Conservation (phyloP, 1,139 yeast species). For the Chernovozyma sophiae-reginae region DNA sequence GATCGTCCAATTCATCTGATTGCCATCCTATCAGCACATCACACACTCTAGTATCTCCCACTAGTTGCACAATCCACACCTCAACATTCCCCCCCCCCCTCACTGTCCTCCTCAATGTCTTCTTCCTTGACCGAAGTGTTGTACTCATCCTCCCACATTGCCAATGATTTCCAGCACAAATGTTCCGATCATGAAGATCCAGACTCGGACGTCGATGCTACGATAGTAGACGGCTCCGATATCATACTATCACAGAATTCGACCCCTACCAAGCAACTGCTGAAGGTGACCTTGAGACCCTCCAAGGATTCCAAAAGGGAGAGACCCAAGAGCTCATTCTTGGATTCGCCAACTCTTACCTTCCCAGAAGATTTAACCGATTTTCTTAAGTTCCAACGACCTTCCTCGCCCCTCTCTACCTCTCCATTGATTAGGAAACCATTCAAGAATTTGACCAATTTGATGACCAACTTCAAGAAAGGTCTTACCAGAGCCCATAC, state of each 20-base stretch:
- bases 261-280: background rate
- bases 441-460: conserved; percentile 12
- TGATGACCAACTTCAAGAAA: conserved; percentile 4
- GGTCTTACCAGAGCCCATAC: conserved; percentile 13
- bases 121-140: no score
- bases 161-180: no score
- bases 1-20: no score
- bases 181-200: background rate
- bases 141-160: no score
- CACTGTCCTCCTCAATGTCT: no score
- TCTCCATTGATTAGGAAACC: conserved; percentile 23
- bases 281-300: background rate
- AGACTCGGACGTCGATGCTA: background rate
- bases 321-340: conserved; percentile 4
- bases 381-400: conserved; percentile 4
- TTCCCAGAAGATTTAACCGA: conserved; percentile 4
- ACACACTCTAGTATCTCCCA: no score
- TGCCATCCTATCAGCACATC: no score
- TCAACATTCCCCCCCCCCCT: no score
- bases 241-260: background rate
- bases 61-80: no score
- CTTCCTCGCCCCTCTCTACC: background rate
- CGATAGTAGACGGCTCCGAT: background rate
- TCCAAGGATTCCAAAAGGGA: conserved; percentile 3
- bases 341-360: conserved; percentile 7